A percentile compares a stretch with the other conserved stretches of the same genome.
phyloP scores from a whole-genome alignment of 371 early-diverging fungal genomes.

The Blyttiomyces sp. region DNA sequence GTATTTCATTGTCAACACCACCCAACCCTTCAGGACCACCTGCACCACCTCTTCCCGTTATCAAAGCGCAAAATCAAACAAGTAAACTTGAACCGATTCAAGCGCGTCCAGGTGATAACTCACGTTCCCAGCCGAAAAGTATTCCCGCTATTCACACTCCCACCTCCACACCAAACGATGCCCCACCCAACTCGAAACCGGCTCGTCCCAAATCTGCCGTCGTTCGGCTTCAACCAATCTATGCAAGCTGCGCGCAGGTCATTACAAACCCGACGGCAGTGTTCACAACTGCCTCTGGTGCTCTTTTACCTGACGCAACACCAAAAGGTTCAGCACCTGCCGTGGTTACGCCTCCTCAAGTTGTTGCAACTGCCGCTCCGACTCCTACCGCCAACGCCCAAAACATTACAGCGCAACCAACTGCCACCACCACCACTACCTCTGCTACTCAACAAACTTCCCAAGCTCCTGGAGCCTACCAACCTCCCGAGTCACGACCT shows the following conservation, averaged over 20 bases:
- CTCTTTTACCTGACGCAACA: no score
- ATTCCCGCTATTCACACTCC: no score
- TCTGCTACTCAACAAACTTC: background rate
- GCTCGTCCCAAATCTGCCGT: background rate
- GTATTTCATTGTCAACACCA: no score
- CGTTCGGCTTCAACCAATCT: background rate
- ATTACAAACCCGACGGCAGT: background rate
- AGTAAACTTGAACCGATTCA: no score
- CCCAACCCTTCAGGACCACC: no score
- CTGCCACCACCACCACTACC: background rate
- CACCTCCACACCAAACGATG: no score
- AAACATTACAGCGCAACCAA: background rate
- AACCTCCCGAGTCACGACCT: conserved; percentile 7
- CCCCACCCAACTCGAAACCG: background rate
- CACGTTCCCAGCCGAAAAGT: no score
- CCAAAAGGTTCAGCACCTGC: background rate
- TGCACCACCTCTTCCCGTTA: no score
- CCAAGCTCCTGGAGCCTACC: background rate
- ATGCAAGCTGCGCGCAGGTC: background rate
- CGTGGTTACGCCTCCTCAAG: background rate
- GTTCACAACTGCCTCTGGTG: no score
- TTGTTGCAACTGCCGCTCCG: background rate
- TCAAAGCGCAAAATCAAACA: no score
- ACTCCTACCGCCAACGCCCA: background rate
- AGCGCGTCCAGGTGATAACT: no score